Percentiles rank a stretch among this genome's conserved stretches.
Conservation (phyloP, 768 basidiomycete genomes). For the Boletellus sp. region DNA sequence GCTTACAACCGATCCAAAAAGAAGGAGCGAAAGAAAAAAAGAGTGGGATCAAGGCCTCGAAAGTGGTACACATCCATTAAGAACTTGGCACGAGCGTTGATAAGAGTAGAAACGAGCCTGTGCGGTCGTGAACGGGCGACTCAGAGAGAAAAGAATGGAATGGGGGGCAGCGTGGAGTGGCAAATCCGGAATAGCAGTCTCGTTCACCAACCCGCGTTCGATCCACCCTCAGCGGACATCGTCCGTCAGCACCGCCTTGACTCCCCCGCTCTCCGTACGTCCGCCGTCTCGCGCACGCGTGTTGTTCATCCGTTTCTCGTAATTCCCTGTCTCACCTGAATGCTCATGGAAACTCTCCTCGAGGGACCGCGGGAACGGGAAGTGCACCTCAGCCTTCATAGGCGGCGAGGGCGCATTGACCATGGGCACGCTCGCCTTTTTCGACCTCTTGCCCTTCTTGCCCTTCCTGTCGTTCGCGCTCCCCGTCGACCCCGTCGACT, state of each 20-base stretch:
- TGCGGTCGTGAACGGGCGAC: slow-evolving; percentile 1
- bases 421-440: slow-evolving; percentile 34
- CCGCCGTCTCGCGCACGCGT: slow-evolving; percentile 76
- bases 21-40: too few species aligned
- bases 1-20: slow-evolving; percentile 15
- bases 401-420: slow-evolving; percentile 37
- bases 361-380: slow-evolving; percentile 61
- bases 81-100: slow-evolving; percentile 8
- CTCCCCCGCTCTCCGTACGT: slow-evolving; percentile 83
- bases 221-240: slow-evolving; percentile 21
- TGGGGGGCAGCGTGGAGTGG: neutral
- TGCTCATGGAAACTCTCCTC: slow-evolving; percentile 34
- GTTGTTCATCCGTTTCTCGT: slow-evolving; percentile 62
- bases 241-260: slow-evolving; percentile 63
- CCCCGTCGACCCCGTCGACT: slow-evolving; percentile 26
- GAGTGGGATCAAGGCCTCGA: slow-evolving; percentile 1
- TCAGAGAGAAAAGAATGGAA: slow-evolving; percentile 2
- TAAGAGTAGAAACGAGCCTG: slow-evolving; percentile 12
- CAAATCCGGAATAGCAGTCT: slow-evolving; percentile 10
- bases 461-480: slow-evolving; percentile 25
- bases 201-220: slow-evolving; percentile 5
- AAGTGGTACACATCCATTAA: slow-evolving; percentile 23
- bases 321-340: slow-evolving; percentile 23
- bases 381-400: slow-evolving; percentile 39
- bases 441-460: slow-evolving; percentile 37